These are phyloP conservation scores for Polygonum maritimum DNA, from an alignment of 148 eudicot species.

Conservation along the genomic window DNA sequence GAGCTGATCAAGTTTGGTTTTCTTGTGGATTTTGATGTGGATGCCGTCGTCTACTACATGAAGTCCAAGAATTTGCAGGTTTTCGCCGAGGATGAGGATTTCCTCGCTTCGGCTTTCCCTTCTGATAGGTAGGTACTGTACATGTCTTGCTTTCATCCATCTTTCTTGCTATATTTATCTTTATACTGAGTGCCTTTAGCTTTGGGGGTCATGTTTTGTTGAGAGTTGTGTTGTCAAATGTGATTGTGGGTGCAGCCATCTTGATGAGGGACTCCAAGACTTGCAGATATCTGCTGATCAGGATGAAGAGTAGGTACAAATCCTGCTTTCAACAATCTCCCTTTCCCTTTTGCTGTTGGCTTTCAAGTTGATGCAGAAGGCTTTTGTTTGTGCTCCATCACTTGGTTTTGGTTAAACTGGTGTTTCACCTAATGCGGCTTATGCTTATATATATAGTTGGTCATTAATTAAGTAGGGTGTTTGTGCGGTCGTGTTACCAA, in stretches of 20 bases:
- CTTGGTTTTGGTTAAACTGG: not conserved
- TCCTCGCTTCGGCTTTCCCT: slow-evolving; percentile 35
- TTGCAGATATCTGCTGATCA: not conserved
- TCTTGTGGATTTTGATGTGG: slow-evolving; percentile 38
- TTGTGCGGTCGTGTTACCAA: not conserved
- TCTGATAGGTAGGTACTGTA: slow-evolving; percentile 11
- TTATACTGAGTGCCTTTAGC: too few species aligned
- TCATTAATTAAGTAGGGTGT: not conserved
- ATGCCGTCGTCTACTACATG: slow-evolving; percentile 42
- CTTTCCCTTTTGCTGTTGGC: not conserved
- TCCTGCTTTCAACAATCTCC: not conserved
- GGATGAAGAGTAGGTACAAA: not conserved
- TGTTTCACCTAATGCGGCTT: not conserved
- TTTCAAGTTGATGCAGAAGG: not conserved
- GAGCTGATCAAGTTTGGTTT: slow-evolving; percentile 53
- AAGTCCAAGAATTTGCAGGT: slow-evolving; percentile 49
- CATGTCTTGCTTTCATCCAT: not conserved
- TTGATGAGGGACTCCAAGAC: not conserved
- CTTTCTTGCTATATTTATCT: not conserved
- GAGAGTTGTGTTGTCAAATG: not conserved
- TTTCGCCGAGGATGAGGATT: slow-evolving; percentile 40
- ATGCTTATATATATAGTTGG: not conserved
- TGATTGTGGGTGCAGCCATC: not conserved
- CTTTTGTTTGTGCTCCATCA: not conserved
- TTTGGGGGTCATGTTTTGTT: not conserved